phyloP scores from a whole-genome alignment of 169 alveolate genomes.

The Eimeria sp. region DNA sequence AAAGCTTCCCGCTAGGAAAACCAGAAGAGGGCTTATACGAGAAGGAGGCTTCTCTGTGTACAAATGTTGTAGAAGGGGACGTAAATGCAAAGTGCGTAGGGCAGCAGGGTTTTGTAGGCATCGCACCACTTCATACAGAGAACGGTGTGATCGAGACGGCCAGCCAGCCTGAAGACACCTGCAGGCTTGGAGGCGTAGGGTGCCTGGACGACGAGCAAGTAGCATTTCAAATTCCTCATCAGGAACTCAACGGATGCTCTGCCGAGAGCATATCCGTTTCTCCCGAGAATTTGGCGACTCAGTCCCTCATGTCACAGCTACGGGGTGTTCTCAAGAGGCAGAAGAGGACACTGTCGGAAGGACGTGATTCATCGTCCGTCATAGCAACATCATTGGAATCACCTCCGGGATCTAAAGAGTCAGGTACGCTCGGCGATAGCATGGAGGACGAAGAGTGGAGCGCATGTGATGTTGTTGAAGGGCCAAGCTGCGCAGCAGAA shows the following conservation, averaged over 20 bases:
- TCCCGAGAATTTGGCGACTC: slow-evolving; percentile 12
- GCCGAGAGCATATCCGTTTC: not conserved
- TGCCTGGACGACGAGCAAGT: not conserved
- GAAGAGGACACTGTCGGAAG: not conserved
- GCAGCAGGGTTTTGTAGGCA: not conserved
- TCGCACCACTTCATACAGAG: not conserved
- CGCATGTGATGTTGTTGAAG: slow-evolving; percentile 44
- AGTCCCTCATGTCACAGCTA: slow-evolving; percentile 35
- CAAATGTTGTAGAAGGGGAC: not conserved
- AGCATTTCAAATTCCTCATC: not conserved
- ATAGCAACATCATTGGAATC: not conserved
- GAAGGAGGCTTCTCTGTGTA: not conserved
- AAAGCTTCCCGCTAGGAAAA: not conserved
- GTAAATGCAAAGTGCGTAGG: not conserved
- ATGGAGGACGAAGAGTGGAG: slow-evolving; percentile 9
- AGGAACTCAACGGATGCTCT: not conserved
- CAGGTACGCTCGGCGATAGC: slow-evolving; percentile 35
- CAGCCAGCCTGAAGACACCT: not conserved
- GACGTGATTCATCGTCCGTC: not conserved
- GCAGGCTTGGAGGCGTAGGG: not conserved
- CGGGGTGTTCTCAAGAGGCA: slow-evolving; percentile 36
- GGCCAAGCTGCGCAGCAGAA: slow-evolving; percentile 11
- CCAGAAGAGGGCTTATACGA: not conserved
- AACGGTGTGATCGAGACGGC: not conserved
- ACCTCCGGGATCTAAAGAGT: not conserved